Evolutionary conservation across 192 early-diverging fungal species (phyloP).

Genomic region (Coemansia sp.): DNA sequence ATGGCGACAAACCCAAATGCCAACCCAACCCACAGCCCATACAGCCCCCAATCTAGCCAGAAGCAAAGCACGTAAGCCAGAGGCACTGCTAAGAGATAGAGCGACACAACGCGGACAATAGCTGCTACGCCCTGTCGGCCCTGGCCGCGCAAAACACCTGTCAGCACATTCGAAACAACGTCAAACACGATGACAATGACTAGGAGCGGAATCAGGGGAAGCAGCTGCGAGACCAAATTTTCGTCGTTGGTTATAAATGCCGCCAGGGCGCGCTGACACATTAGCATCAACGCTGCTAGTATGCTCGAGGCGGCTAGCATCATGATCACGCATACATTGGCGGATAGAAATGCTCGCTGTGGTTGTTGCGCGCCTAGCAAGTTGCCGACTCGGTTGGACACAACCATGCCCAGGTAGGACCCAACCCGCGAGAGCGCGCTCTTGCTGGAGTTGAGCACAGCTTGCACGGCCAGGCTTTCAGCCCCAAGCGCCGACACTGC

Average conservation of each 20-base stretch:
- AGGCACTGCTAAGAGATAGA: conserved; percentile 59
- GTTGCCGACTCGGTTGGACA: conserved; percentile 82
- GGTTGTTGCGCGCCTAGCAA: conserved; percentile 66
- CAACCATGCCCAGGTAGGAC: conserved; percentile 71
- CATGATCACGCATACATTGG: conserved; percentile 58
- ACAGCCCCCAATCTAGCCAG: conserved; percentile 56
- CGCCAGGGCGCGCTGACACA: conserved; percentile 58
- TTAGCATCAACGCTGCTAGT: conserved; percentile 58
- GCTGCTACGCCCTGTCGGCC: conserved; percentile 61
- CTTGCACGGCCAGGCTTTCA: conserved; percentile 79
- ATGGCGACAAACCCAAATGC: conserved; percentile 35
- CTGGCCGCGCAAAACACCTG: conserved; percentile 60
- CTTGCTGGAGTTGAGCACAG: conserved; percentile 74
- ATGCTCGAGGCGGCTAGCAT: conserved; percentile 34
- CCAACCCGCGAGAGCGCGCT: conserved; percentile 76
- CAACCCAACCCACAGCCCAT: conserved; percentile 69
- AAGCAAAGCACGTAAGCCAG: conserved; percentile 59
- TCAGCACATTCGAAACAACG: conserved; percentile 63
- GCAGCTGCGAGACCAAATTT: conserved; percentile 16
- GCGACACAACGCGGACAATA: conserved; percentile 45
- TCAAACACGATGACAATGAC: conserved; percentile 51
- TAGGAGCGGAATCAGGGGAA: conserved; percentile 38
- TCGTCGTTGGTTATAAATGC: conserved; percentile 56
- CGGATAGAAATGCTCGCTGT: conserved; percentile 18
- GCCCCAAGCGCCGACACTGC: conserved; percentile 80